Evolutionary conservation across 2,329 filamentous ascomycete species (phyloP).

Genomic region (Epichloe coenophiala): DNA sequence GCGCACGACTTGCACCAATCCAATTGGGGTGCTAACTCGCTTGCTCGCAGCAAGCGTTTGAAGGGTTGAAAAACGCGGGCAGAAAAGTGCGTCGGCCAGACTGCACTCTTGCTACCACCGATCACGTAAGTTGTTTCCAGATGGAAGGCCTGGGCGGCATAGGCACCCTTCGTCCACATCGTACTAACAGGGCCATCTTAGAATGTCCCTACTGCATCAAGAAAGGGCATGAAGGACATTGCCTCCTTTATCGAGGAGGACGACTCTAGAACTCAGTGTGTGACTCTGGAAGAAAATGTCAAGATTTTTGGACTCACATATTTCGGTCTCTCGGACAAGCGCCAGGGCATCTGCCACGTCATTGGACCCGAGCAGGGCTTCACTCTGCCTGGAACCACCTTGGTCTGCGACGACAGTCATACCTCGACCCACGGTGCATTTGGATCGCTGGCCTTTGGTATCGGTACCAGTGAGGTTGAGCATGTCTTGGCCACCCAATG

Average conservation of each 20-base stretch:
- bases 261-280: slow-evolving; percentile 85
- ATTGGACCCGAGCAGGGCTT: slow-evolving; percentile 98
- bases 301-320: slow-evolving; percentile 94
- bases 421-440: slow-evolving; percentile 97
- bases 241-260: slow-evolving; percentile 88
- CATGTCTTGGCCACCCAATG: slow-evolving; percentile 96
- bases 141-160: not conserved
- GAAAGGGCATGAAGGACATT: slow-evolving; percentile 89
- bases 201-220: slow-evolving; percentile 87
- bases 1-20: no score
- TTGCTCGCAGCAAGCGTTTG: slow-evolving; percentile 73
- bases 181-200: slow-evolving; percentile 22
- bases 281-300: slow-evolving; percentile 94
- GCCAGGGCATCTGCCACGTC: slow-evolving; percentile 96
- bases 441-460: slow-evolving; percentile 86
- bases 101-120: slow-evolving; percentile 90
- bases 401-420: slow-evolving; percentile 95
- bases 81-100: slow-evolving; percentile 85
- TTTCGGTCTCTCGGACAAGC: slow-evolving; percentile 85
- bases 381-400: slow-evolving; percentile 89
- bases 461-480: slow-evolving; percentile 96
- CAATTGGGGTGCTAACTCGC: not conserved
- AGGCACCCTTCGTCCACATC: no score
- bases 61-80: slow-evolving; percentile 80
- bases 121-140: slow-evolving; percentile 57